Base-by-base conservation (phyloP, 371 early-diverging fungal species). In the Mortierella sp. region DNA sequence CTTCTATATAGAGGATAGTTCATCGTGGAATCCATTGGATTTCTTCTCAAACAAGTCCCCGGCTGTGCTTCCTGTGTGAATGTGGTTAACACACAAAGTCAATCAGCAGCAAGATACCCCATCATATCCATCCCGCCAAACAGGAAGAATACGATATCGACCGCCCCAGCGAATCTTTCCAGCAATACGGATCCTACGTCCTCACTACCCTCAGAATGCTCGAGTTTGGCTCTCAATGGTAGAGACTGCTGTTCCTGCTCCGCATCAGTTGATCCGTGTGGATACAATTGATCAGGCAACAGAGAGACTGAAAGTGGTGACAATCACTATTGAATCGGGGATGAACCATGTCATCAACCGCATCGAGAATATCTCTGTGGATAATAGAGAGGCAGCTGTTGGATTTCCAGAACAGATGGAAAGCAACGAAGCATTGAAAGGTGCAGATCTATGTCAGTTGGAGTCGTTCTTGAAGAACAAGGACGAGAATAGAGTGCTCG, bases 51-150 rank as follows among this genome's bases (percentile, higher is more conserved):
- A 54, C 27, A 54, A 21, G 27, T 71, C n/a, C 59, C 39, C 71
- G 60, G 18, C 46, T 71, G 8, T 59, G 45, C 26, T 71, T 64
- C 46, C 42, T 72, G 48, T 72, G 72, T 50, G 72, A 72, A 45
- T 72, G 72, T 38, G 72, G 72, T 0, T 60, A 65, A 16, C 66
- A 72, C 31, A 72, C 72, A 16, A 23, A 23, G 23, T 34, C 52
- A 24, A 24, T 45, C 2, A 46, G 38, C 47, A 67, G 28, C 30
- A 56, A 49, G 28, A 28, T 51, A 10, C 41, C 65, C 16, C 72
- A 64, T 34, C 54, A 72, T 7, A 72, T 72, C 23, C 72, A 71
- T 61, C 46, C 61, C 6, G 46, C 58, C 23, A 28, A 26, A 14
- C 61, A 61, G n/a, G 48, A 61, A 28, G 71, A 61, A 2, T 71